Base-by-base conservation (phyloP, 768 basidiomycete species). In the Rhizopogon rudus region DNA sequence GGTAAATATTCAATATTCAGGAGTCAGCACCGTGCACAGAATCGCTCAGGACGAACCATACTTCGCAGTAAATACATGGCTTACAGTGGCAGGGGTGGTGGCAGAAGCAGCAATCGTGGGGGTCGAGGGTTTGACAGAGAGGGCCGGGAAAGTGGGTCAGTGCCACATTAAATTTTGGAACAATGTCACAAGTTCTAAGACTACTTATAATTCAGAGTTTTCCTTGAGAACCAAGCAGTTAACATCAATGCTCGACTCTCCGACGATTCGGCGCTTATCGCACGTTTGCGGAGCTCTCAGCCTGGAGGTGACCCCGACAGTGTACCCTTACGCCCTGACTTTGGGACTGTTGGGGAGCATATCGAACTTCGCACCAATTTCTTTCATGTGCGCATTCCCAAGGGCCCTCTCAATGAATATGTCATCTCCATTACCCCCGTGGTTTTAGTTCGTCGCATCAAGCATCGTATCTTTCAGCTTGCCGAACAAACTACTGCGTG, bases 321-420 rank as follows among this genome's bases (percentile, higher is more conserved):
- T 25, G 72, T 79, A 57, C 81, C 81, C 28, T 58, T 67, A 16
- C 77, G 80, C 28, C 80, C 80, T 20, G 74, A 71, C 51, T 80
- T 73, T 61, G 80, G 80, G 33, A 74, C 68, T 0, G 62, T 59
- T 3, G 80, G 80, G 29, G 69, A 20, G 16, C 59, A 67, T 41
- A 74, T 82, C 67, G 77, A 74, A 53, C 70, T 82, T 40, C 77
- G 80, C 20, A 66, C 80, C 1, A 81, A 81, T 52, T 81, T 81
- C 67, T 81, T 83, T 60, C 73, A 80, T 8, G 64, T 82, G 22
- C 66, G 64, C 16, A 67, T 80, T 14, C 78, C 80, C 7, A 76
- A 75, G 53, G 74, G 73, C 5, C 75, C 77, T 1, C 43, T 83
- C 20, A 71, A 72, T 58, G 80, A 81, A 54, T 81, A 81, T 54